These are phyloP conservation scores for Penicillium macrosclerotiorum DNA, from an alignment of 495 filamentous ascomycete species.

Conservation along the genomic window DNA sequence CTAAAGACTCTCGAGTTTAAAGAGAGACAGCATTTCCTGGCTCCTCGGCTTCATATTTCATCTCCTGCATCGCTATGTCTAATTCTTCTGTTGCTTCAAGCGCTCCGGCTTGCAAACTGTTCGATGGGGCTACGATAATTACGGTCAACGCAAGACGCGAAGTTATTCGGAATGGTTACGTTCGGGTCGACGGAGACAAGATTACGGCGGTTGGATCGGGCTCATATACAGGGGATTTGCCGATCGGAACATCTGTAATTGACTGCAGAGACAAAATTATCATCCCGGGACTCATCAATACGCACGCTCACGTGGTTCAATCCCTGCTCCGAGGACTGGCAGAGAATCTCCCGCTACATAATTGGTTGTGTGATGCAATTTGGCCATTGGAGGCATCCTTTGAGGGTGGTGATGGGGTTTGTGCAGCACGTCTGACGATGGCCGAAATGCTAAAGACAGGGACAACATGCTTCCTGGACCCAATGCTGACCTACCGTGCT, in stretches of 20 bases:
- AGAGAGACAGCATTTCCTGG: too few relatives aligned
- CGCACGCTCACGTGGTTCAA: slow-evolving; percentile 43
- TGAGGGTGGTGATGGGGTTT: slow-evolving; percentile 34
- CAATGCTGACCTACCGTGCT: slow-evolving; percentile 42
- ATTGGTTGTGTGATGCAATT: slow-evolving; percentile 42
- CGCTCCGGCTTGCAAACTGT: slow-evolving; percentile 12
- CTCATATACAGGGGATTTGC: slow-evolving; percentile 4
- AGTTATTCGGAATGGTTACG: slow-evolving; percentile 39
- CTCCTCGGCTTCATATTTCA: too few relatives aligned
- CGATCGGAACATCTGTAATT: slow-evolving; percentile 10
- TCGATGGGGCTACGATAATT: slow-evolving; percentile 35
- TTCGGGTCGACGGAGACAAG: slow-evolving; percentile 29
- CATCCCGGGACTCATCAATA: slow-evolving; percentile 44
- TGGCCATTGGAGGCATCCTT: slow-evolving; percentile 44
- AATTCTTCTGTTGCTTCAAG: not conserved
- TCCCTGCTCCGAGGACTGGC: slow-evolving; percentile 42
- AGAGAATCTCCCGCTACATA: slow-evolving; percentile 39
- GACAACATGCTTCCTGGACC: slow-evolving; percentile 47
- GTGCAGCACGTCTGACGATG: slow-evolving; percentile 40
- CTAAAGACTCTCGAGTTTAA: not conserved
- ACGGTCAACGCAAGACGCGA: slow-evolving; percentile 39
- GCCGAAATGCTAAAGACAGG: slow-evolving; percentile 46
- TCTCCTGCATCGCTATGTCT: too few relatives aligned
- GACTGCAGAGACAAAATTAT: slow-evolving; percentile 37
- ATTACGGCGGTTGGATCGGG: slow-evolving; percentile 40